Base-by-base conservation (phyloP, 2,329 filamentous ascomycete genomes). In the Tympanopsis confertula region DNA sequence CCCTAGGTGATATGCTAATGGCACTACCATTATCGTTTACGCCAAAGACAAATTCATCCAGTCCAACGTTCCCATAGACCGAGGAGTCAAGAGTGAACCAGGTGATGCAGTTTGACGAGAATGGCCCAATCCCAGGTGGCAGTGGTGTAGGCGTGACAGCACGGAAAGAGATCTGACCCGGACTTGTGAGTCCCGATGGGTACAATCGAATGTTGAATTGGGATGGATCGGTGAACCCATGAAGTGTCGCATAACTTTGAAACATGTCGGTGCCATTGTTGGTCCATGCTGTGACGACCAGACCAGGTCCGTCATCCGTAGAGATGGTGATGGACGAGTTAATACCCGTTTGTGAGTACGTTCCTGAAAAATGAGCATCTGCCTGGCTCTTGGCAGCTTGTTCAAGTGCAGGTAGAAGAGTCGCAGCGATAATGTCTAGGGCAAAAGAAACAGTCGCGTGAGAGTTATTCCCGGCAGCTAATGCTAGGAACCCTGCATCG, bases 191-290 rank as follows among this genome's bases (percentile, higher is more conserved):
- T 0, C 54, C 54, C 5, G 50, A 53, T 7, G 54, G 54, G 37
- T 57, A 59, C 13, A 59, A 40, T 5, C 52, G 45, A 7, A 51
- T 51, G n/a, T n/a, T n/a, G n/a, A n/a, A n/a, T n/a, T n/a, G n/a
- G 5, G 55, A 49, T 13, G 39, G 20, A 10, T 55, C 43, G 5
- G 44, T 39, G 4, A 40, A 35, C 19, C 50, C 47, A 37, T 49
- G 44, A 2, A 44, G 47, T 1, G 49, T 42, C 1, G 45, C 43
- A 13, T 53, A 39, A 15, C 50, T 42, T 1, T 44, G 33, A 1
- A 49, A 33, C 42, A 58, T 50, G 39, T 53, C 46, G n/a, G 51
- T 54, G n/a, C 49, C 46, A 45, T 58, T 57, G 45, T 50, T 55
- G n/a, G 50, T 37, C 55, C 56, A 59, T 10, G 47, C 39, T 4